phyloP scores from a whole-genome alignment of 2,329 filamentous ascomycete species.

The Periconia sp. region DNA sequence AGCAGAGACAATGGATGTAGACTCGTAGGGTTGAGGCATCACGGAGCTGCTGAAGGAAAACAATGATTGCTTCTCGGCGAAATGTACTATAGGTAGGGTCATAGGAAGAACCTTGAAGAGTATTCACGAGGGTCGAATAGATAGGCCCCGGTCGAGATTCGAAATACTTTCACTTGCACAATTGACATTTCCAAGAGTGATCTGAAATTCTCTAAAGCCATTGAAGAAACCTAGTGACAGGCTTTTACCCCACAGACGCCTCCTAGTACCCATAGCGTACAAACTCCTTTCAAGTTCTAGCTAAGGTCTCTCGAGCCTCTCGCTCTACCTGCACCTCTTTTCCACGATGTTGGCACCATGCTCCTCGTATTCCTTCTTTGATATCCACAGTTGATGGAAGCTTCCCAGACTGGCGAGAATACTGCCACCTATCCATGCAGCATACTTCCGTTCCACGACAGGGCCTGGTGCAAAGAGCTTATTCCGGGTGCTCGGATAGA shows the following conservation, averaged over 20 bases:
- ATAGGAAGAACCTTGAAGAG: no score
- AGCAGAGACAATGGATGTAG: conserved; percentile 71
- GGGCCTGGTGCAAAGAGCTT: conserved; percentile 87
- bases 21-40: conserved; percentile 44
- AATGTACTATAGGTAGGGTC: no score
- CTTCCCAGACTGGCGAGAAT: conserved; percentile 94
- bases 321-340: conserved; percentile 84
- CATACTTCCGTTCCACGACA: conserved; percentile 87
- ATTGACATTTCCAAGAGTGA: no score
- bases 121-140: no score
- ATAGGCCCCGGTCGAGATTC: no score
- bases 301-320: neutral
- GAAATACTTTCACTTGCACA: no score
- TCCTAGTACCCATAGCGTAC: no score
- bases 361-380: conserved; percentile 96
- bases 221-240: no score
- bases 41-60: neutral
- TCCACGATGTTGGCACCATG: conserved; percentile 89
- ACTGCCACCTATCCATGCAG: conserved; percentile 94
- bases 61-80: no score
- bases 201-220: no score
- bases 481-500: conserved; percentile 86
- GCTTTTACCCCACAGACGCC: no score
- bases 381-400: conserved; percentile 99
- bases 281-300: neutral